Base-by-base conservation (phyloP, 2,329 filamentous ascomycete species). In the Colletotrichum lupini region DNA sequence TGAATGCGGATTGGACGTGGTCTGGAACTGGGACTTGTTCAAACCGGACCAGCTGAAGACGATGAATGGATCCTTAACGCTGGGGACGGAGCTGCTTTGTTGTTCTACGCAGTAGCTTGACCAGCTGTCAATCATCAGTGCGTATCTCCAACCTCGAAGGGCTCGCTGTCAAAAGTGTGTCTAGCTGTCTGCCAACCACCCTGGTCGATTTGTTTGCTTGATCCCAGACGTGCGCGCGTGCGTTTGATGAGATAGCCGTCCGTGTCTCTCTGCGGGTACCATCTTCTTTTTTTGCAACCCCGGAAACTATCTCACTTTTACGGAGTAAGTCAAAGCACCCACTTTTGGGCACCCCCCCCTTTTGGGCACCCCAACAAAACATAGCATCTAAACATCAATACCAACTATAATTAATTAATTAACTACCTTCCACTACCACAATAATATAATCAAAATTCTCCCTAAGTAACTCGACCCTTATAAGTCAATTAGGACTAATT, bases 61-160 rank as follows among this genome's bases (percentile, higher is more conserved):
- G 24, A 35, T 8, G 24, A 5, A 63, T 28, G 42, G 49, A n/a
- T 19, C 53, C 28, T 6, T 19, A 32, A 42, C 7, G 14, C 37
- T 42, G 14, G 14, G 19, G 37, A 14, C 37, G 37, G 24, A 22
- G 57, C 22, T 62, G 65, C 66, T 68, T 68, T 68, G 57, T 68
- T 68, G 42, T n/a, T 63, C 66, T 28, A 32, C 46, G 14, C 19
- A 19, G 14, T 42, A 42, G 37, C 24, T 55, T 64, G 52, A 26
- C 49, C 30, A n/a, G 42, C 42, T 22, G 42, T 22, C 42, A 28
- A 62, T 42, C 64, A 37, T 52, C 64, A 59, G 64, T 67, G 64
- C 37, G 64, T 52, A 52, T 35, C 57, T 42, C 16, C 37, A 42
- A 42, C 37, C 37, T 42, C 37, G 37, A 19, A 42, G 37, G 37